Conservation (phyloP, 1,139 yeast species). For the Suhomyces anneliseae region DNA sequence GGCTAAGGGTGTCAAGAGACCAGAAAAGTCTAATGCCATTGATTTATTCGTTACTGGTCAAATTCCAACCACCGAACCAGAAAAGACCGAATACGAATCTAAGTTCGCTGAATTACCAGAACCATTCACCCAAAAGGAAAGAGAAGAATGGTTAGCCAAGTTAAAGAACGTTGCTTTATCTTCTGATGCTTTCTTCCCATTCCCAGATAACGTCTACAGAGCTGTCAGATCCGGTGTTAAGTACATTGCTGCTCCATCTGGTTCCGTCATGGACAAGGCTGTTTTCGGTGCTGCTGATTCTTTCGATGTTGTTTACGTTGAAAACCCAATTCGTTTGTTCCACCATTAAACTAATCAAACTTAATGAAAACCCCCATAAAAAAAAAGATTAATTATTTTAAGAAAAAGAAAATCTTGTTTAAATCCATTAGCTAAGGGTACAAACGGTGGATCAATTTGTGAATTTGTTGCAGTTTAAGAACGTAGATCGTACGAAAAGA, state of each 20-base stretch:
- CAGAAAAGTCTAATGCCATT: slow-evolving; percentile 97
- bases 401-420: no score
- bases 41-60: slow-evolving; percentile 90
- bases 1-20: slow-evolving; percentile 98
- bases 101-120: slow-evolving; percentile 82
- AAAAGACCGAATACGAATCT: slow-evolving; percentile 85
- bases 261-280: slow-evolving; percentile 96
- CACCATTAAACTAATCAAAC: slow-evolving; percentile 60
- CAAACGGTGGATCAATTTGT: not conserved
- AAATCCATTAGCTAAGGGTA: no score
- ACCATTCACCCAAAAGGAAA: slow-evolving; percentile 81
- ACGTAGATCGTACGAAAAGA: not conserved
- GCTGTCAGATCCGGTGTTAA: slow-evolving; percentile 96
- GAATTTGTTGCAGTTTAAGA: not conserved
- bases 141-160: slow-evolving; percentile 81
- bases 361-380: not conserved
- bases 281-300: slow-evolving; percentile 95
- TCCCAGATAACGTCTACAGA: slow-evolving; percentile 98
- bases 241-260: slow-evolving; percentile 94
- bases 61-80: slow-evolving; percentile 90
- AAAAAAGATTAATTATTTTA: no score
- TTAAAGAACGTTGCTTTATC: slow-evolving; percentile 85
- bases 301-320: slow-evolving; percentile 82
- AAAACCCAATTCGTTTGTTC: slow-evolving; percentile 95
- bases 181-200: slow-evolving; percentile 99